Evolutionary conservation across 495 filamentous ascomycete species (phyloP).

Genomic region (Pseudevernia furfuracea): DNA sequence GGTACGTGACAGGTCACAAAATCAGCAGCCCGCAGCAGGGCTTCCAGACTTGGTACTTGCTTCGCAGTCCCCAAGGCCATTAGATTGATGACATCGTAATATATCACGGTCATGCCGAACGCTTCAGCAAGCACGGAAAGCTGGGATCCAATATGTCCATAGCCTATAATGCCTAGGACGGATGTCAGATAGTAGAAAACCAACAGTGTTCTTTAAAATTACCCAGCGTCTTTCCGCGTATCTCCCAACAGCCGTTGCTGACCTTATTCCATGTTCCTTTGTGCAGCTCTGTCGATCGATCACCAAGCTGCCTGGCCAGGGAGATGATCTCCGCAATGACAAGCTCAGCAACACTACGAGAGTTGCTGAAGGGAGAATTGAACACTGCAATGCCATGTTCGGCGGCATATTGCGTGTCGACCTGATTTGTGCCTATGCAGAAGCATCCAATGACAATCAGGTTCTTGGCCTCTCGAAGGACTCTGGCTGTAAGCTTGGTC

Average conservation of each 20-base stretch:
- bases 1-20: conserved; percentile 94
- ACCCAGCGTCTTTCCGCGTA: conserved; percentile 94
- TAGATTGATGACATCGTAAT: conserved; percentile 85
- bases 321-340: conserved; percentile 90
- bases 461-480: conserved; percentile 83
- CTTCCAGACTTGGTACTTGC: conserved; percentile 71
- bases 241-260: conserved; percentile 92
- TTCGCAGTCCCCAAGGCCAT: conserved; percentile 86
- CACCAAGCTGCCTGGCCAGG: conserved; percentile 84
- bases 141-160: conserved; percentile 96
- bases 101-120: conserved; percentile 96
- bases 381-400: conserved; percentile 92
- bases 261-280: conserved; percentile 97
- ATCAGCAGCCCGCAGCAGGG: conserved; percentile 70
- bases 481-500: conserved; percentile 81
- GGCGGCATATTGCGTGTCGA: conserved; percentile 87
- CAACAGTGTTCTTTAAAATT: conserved; percentile 24
- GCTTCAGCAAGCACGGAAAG: conserved; percentile 92
- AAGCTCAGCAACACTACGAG: conserved; percentile 89
- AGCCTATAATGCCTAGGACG: conserved; percentile 74
- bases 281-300: conserved; percentile 93
- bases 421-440: conserved; percentile 98
- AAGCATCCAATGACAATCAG: conserved; percentile 96
- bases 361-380: conserved; percentile 98
- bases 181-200: conserved; percentile 4